Conservation (phyloP, 108 stramenopile species). For the Cafeteria roenbergensis region DNA sequence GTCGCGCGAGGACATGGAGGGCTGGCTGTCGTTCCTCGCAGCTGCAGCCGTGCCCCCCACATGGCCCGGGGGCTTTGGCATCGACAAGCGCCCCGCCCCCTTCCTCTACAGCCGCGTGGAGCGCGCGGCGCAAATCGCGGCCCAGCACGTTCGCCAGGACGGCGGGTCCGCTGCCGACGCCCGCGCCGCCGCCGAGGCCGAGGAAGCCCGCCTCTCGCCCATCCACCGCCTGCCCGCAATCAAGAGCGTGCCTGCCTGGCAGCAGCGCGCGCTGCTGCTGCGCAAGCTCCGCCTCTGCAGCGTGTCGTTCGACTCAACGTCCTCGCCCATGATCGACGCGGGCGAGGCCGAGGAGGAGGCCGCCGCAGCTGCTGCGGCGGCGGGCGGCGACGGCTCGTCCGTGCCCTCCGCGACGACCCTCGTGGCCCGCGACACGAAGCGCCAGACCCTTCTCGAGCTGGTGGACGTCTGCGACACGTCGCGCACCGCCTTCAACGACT, state of each 20-base stretch:
- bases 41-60: background rate
- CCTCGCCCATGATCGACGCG: background rate
- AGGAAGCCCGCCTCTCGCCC: background rate
- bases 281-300: slow-evolving; percentile 1
- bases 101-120: background rate
- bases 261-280: slow-evolving; percentile 6
- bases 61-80: background rate
- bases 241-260: background rate
- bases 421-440: slow-evolving; percentile 50
- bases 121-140: no score
- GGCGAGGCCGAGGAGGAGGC: background rate
- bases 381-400: background rate
- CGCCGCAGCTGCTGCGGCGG: background rate
- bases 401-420: background rate
- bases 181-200: background rate
- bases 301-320: background rate
- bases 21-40: background rate
- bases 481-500: background rate
- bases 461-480: slow-evolving; percentile 60
- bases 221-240: background rate
- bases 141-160: background rate
- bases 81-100: background rate
- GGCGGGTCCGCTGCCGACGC: background rate
- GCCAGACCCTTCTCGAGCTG: slow-evolving; percentile 86
- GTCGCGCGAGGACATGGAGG: background rate